Percentiles rank a stretch among this genome's conserved stretches.
Evolutionary conservation across 2,329 filamentous ascomycete species (phyloP).

Genomic region (Podosphaera aphanis): DNA sequence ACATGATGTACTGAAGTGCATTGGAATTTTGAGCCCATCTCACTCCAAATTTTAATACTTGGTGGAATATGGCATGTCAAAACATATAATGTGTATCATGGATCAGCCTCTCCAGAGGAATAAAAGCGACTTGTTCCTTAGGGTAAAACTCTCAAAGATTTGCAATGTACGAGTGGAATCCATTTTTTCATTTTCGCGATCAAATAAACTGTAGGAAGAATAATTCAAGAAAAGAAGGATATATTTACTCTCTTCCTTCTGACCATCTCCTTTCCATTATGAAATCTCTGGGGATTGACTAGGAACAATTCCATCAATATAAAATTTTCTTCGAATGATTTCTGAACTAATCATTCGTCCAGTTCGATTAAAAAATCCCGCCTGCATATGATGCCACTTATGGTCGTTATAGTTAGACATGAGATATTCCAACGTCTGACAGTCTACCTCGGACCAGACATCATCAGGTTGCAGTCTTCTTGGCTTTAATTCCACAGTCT

Average conservation of each 20-base stretch:
- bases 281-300: not conserved
- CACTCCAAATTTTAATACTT: too few relatives aligned
- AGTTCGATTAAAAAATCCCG: conserved; percentile 15
- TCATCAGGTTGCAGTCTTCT: conserved; percentile 7
- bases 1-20: too few relatives aligned
- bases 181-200: not conserved
- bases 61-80: too few relatives aligned
- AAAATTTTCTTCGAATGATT: conserved; percentile 14
- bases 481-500: not conserved
- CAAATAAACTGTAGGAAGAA: too few relatives aligned
- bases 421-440: conserved; percentile 12
- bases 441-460: conserved; percentile 13
- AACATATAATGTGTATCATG: too few relatives aligned
- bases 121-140: too few relatives aligned
- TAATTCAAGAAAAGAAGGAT: too few relatives aligned
- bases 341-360: conserved; percentile 13
- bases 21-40: too few relatives aligned
- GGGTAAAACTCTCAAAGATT: too few relatives aligned
- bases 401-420: conserved; percentile 8
- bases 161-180: too few relatives aligned
- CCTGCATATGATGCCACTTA: conserved; percentile 15
- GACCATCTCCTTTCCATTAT: not conserved
- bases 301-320: conserved; percentile 6
- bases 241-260: too few relatives aligned
- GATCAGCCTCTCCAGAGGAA: too few relatives aligned